A percentile compares a stretch with the other conserved stretches of the same genome.
phyloP scores from a whole-genome alignment of 371 early-diverging fungal genomes.

The Lichtheimia hyalospora region DNA sequence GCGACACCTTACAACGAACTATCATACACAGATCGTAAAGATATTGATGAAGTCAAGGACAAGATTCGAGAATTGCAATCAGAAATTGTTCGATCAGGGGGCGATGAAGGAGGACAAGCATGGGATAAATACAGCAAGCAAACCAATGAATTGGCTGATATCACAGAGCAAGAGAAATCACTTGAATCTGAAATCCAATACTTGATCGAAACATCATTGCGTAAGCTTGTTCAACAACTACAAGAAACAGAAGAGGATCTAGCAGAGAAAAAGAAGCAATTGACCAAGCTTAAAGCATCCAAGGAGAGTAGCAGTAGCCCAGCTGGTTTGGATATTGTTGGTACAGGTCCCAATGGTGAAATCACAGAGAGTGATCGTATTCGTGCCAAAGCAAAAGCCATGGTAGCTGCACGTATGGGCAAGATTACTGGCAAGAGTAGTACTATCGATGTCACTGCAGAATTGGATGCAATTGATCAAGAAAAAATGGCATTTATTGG shows the following conservation, averaged over 20 bases:
- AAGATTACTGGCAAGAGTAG: constrained; percentile 47
- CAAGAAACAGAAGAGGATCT: constrained; percentile 56
- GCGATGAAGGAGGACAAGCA: constrained; percentile 29
- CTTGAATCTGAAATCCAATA: constrained; percentile 51
- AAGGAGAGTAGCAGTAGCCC: constrained; percentile 7
- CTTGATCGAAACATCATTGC: constrained; percentile 40
- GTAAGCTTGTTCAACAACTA: constrained; percentile 42
- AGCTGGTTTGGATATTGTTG: constrained; percentile 39
- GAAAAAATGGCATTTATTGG: constrained; percentile 52
- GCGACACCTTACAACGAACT: constrained; percentile 29
- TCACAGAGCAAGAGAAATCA: constrained; percentile 55
- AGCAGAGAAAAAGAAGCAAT: constrained; percentile 50
- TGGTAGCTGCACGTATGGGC: constrained; percentile 64
- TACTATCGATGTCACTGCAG: constrained; percentile 31
- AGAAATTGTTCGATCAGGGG: constrained; percentile 27
- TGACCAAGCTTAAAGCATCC: constrained; percentile 30
- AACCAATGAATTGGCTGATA: constrained; percentile 45
- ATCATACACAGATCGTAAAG: constrained; percentile 17
- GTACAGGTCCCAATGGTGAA: constrained; percentile 61
- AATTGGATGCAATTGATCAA: constrained; percentile 48
- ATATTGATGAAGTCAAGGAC: constrained; percentile 18
- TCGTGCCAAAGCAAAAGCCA: constrained; percentile 60
- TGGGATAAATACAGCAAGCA: constrained; percentile 41
- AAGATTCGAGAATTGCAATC: constrained; percentile 20
- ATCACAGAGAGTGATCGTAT: constrained; percentile 61